phyloP scores from a whole-genome alignment of 495 filamentous ascomycete genomes.

The Saxophila tyrrhenica region DNA sequence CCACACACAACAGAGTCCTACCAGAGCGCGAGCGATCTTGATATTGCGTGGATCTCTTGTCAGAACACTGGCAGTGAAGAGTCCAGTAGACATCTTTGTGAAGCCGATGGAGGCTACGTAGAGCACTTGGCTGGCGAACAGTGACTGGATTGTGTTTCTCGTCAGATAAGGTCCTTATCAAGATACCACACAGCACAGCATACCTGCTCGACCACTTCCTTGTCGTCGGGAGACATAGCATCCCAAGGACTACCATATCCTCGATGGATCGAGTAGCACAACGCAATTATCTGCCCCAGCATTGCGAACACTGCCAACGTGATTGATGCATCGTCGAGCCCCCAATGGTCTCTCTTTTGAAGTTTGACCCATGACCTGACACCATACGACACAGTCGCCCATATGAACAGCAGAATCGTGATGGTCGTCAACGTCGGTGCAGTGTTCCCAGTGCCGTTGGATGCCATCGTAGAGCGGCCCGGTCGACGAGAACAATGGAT shows the following conservation, averaged over 20 bases:
- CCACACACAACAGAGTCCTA: background rate
- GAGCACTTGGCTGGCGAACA: background rate
- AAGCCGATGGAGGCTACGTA: constrained; percentile 1
- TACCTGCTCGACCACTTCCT: background rate
- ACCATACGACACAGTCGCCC: background rate
- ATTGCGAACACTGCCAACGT: background rate
- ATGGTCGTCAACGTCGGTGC: background rate
- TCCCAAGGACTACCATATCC: background rate
- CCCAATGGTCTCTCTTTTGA: background rate
- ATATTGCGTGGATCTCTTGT: background rate
- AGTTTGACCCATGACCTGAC: background rate
- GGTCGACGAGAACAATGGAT: no score
- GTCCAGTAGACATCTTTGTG: background rate
- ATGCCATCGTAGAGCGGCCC: no score
- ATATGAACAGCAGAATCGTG: background rate
- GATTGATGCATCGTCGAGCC: background rate
- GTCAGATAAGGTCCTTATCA: background rate
- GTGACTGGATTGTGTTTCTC: background rate
- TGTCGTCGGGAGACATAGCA: background rate
- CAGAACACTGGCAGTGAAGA: background rate
- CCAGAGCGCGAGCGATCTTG: background rate
- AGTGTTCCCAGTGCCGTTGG: constrained; percentile 1
- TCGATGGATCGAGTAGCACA: background rate
- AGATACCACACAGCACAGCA: background rate
- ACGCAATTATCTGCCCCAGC: background rate